These are phyloP conservation scores for Wallacemonas sp. DNA, from an alignment of 208 protist genomes.

Conservation along the genomic window DNA sequence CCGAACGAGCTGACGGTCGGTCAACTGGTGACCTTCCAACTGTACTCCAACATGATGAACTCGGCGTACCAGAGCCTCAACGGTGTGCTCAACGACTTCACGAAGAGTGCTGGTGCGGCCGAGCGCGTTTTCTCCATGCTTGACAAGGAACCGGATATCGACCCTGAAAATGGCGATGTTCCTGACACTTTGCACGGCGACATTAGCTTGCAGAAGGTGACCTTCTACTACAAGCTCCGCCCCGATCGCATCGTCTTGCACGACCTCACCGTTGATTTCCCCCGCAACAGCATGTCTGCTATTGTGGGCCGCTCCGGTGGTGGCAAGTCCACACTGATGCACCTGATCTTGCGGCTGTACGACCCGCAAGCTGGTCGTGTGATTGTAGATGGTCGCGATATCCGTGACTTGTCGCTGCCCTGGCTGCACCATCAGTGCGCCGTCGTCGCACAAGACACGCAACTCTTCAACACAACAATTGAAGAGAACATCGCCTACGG, in stretches of 20 bases:
- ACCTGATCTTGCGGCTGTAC: slow-evolving; percentile 47
- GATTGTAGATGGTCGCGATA: slow-evolving; percentile 30
- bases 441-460: slow-evolving; percentile 98
- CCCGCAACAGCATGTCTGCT: slow-evolving; percentile 26
- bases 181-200: slow-evolving; percentile 19
- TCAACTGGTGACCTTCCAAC: slow-evolving; percentile 57
- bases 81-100: slow-evolving; percentile 41
- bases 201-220: slow-evolving; percentile 19
- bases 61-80: slow-evolving; percentile 40
- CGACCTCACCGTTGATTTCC: slow-evolving; percentile 26
- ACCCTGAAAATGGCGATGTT: slow-evolving; percentile 20
- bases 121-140: slow-evolving; percentile 53
- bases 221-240: slow-evolving; percentile 30
- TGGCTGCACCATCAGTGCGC: slow-evolving; percentile 69
- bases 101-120: slow-evolving; percentile 46
- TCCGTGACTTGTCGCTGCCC: slow-evolving; percentile 31
- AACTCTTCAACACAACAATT: slow-evolving; percentile 94
- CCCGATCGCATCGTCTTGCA: slow-evolving; percentile 27
- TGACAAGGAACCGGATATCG: slow-evolving; percentile 34
- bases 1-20: slow-evolving; percentile 45
- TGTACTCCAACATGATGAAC: slow-evolving; percentile 57
- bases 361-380: slow-evolving; percentile 61
- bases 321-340: slow-evolving; percentile 59
- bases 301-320: slow-evolving; percentile 55
- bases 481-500: slow-evolving; percentile 73